Base-by-base conservation (phyloP, 2,329 filamentous ascomycete species). In the Botryosphaeria agaves region DNA sequence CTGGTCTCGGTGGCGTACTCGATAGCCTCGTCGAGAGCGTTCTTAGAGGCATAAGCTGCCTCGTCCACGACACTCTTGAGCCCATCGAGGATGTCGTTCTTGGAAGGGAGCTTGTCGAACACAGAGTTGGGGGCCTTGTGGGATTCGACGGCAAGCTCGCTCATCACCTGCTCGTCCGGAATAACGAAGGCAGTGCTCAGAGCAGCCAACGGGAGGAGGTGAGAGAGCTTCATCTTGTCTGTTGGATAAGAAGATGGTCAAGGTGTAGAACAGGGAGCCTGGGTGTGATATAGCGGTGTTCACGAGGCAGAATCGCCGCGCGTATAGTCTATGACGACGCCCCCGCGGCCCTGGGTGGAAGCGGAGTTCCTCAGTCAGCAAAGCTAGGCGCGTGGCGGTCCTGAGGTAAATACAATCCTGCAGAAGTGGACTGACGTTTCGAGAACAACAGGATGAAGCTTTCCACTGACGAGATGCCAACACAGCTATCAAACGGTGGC, bases 171-270 rank as follows among this genome's bases (percentile, higher is more conserved):
- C 37, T 64, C 55, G 28, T 66, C 55, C 11, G 65, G 64, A 29
- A 72, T 51, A 34, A 70, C 62, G 31, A 70, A 57, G 16, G 65
- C 65, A 31, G 62, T 51, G 37, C 57, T 50, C 29, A 64, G 38
- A 18, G 62, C 61, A 40, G 60, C 57, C 29, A 69, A 49, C 33
- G 63, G 59, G 36, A 69, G 43, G 26, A 68, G 39, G 28, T 51
- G 50, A 30, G 49, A 47, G 43, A 64, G 49, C 51, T 57, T 66
- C 64, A 68, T 69, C 26, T 36, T 55, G 39, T 29, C 20, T 32
- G 32, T 20, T 35, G 33, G 31, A 28, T 14, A 18, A 17, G 23
- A 33, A 23, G 7, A 4, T 9, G 12, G 9, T 23, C 9, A 23
- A 23, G 21, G 12, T 23, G 21, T 9, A 23, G 21, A 23, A 12